A percentile compares a stretch with the other conserved stretches of the same genome.
Evolutionary conservation across 2,329 filamentous ascomycete species (phyloP).

Genomic region (Xylariaceae sp.): DNA sequence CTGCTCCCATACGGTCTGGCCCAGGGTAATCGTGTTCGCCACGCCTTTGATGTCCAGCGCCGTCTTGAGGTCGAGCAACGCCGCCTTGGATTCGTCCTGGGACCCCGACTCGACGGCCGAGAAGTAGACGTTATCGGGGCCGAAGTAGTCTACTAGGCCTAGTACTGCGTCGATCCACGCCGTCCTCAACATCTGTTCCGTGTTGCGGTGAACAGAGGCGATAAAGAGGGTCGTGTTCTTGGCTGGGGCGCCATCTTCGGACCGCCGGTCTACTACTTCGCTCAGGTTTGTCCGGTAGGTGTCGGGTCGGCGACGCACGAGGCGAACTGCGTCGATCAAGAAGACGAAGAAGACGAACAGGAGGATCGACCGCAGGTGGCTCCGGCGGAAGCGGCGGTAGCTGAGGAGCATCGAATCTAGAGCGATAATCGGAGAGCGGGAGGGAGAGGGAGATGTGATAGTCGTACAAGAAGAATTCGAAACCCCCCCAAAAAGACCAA

Average conservation of each 20-base stretch:
- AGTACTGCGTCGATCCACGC: slow-evolving; percentile 67
- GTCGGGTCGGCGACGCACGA: slow-evolving; percentile 41
- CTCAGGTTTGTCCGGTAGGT: slow-evolving; percentile 39
- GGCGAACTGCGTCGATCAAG: slow-evolving; percentile 43
- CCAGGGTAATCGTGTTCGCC: slow-evolving; percentile 62
- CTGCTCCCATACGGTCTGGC: slow-evolving; percentile 60
- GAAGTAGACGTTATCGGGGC: slow-evolving; percentile 68
- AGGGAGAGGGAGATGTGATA: not conserved
- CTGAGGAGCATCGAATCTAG: slow-evolving; percentile 46
- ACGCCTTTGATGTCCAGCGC: slow-evolving; percentile 59
- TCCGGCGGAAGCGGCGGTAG: slow-evolving; percentile 46
- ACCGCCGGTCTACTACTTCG: slow-evolving; percentile 31
- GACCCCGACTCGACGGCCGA: slow-evolving; percentile 72
- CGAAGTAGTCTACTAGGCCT: slow-evolving; percentile 61
- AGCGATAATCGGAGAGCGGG: slow-evolving; percentile 15
- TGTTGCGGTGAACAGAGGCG: slow-evolving; percentile 72
- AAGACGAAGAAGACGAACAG: slow-evolving; percentile 43
- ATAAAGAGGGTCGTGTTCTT: slow-evolving; percentile 62
- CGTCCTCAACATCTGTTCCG: slow-evolving; percentile 62
- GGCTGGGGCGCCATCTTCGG: slow-evolving; percentile 21
- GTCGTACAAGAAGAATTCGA: not conserved
- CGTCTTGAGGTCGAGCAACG: slow-evolving; percentile 62
- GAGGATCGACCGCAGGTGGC: slow-evolving; percentile 44
- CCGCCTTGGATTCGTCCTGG: slow-evolving; percentile 70
- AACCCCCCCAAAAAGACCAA: not conserved